These are phyloP conservation scores for Mycena olivaceomarginata DNA, from an alignment of 768 basidiomycete genomes.

Conservation along the genomic window DNA sequence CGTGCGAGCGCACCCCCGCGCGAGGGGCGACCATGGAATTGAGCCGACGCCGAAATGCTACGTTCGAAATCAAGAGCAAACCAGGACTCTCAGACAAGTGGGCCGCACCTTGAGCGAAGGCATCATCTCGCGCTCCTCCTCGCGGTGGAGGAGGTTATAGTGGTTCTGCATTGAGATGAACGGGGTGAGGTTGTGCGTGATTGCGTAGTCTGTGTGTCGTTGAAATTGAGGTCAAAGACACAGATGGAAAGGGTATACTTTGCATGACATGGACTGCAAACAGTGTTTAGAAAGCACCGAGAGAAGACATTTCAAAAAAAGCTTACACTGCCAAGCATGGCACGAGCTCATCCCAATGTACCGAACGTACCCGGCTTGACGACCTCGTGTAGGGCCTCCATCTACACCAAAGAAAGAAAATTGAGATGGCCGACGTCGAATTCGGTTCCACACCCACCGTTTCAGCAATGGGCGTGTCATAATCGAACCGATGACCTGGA, in stretches of 20 bases:
- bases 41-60: slow-evolving; percentile 65
- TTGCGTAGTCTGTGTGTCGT: slow-evolving; percentile 69
- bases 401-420: slow-evolving; percentile 55
- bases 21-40: slow-evolving; percentile 12
- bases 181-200: slow-evolving; percentile 72
- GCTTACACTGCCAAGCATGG: slow-evolving; percentile 62
- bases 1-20: not conserved
- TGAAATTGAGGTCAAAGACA: slow-evolving; percentile 74
- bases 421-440: not conserved
- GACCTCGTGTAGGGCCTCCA: slow-evolving; percentile 73
- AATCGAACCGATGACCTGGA: slow-evolving; percentile 73
- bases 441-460: slow-evolving; percentile 55
- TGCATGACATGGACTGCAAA: slow-evolving; percentile 68
- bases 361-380: slow-evolving; percentile 59
- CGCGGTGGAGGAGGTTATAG: slow-evolving; percentile 73
- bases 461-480: slow-evolving; percentile 75
- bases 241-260: slow-evolving; percentile 56
- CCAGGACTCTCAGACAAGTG: not conserved
- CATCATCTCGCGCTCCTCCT: slow-evolving; percentile 77
- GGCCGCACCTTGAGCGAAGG: slow-evolving; percentile 57
- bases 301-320: not conserved
- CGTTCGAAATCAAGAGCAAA: not conserved
- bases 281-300: not conserved
- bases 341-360: slow-evolving; percentile 68
- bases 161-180: slow-evolving; percentile 85